These are phyloP conservation scores for Arthrobotrys musiformis DNA, from an alignment of 2,329 filamentous ascomycete species.

Conservation along the genomic window DNA sequence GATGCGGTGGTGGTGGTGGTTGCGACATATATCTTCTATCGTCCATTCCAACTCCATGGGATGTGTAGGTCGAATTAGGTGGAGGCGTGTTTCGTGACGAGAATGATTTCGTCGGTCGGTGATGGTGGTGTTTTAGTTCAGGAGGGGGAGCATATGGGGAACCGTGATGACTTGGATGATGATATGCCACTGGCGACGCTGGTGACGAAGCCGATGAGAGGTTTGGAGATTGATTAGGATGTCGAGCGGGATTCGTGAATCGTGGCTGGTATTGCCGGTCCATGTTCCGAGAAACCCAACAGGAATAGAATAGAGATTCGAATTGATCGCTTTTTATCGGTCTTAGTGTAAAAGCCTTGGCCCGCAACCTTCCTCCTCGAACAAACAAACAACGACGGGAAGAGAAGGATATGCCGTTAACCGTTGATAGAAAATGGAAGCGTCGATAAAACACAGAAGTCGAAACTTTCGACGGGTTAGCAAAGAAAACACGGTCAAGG, in stretches of 20 bases:
- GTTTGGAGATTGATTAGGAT: constrained; percentile 52
- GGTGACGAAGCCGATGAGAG: constrained; percentile 51
- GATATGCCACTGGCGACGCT: constrained; percentile 48
- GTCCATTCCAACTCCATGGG: constrained; percentile 49
- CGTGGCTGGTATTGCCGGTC: constrained; percentile 54
- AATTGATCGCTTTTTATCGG: constrained; percentile 25
- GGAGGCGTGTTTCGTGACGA: constrained; percentile 55
- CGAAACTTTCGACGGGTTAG: neutral
- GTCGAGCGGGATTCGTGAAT: constrained; percentile 49
- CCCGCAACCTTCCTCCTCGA: constrained; percentile 33
- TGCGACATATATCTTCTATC: constrained; percentile 53
- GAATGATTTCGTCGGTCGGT: constrained; percentile 49
- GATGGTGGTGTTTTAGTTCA: constrained; percentile 51
- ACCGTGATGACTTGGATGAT: constrained; percentile 49
- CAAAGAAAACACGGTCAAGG: constrained; percentile 22
- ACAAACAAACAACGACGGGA: constrained; percentile 24
- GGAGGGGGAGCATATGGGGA: constrained; percentile 30
- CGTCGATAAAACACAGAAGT: constrained; percentile 21
- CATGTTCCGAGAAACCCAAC: constrained; percentile 44
- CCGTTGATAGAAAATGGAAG: constrained; percentile 13
- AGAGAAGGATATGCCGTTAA: constrained; percentile 6
- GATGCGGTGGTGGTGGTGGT: constrained; percentile 52
- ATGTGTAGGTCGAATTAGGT: constrained; percentile 33
- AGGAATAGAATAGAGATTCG: constrained; percentile 20
- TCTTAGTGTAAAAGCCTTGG: constrained; percentile 39